These are phyloP conservation scores for Aciculoconidium aculeatum DNA, from an alignment of 805 yeast genomes.

Conservation along the genomic window DNA sequence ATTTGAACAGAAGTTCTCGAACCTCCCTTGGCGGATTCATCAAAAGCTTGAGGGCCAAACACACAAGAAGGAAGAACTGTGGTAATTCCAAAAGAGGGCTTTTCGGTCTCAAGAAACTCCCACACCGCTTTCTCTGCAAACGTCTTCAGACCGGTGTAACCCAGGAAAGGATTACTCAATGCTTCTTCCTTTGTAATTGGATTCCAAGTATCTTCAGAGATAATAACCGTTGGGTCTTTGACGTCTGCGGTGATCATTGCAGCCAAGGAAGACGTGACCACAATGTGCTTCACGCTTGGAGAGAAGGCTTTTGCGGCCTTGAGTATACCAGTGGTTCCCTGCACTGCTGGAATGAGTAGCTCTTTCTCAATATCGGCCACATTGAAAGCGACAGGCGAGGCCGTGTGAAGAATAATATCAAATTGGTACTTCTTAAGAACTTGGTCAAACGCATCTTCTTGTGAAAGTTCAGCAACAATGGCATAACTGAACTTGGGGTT, in stretches of 20 bases:
- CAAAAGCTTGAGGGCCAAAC: conserved; percentile 20
- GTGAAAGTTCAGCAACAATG: conserved; percentile 43
- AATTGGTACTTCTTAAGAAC: conserved; percentile 45
- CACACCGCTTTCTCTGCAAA: conserved; percentile 13
- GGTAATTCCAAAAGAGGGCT: conserved; percentile 6
- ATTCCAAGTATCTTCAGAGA: conserved; percentile 13
- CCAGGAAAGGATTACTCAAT: conserved; percentile 5
- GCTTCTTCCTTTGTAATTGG: conserved; percentile 14
- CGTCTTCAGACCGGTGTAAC: conserved; percentile 11
- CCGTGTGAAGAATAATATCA: conserved; percentile 53
- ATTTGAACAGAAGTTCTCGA: conserved; percentile 12
- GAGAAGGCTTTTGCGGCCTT: conserved; percentile 41
- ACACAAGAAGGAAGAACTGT: conserved; percentile 16
- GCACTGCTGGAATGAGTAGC: conserved; percentile 49
- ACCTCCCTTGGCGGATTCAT: conserved; percentile 6
- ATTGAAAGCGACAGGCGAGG: conserved; percentile 50
- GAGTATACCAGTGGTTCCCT: conserved; percentile 50
- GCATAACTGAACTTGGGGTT: conserved; percentile 28
- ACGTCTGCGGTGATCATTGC: conserved; percentile 29
- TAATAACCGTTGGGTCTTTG: conserved; percentile 6
- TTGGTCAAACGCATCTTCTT: conserved; percentile 40
- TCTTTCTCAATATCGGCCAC: conserved; percentile 43
- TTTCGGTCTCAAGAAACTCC: conserved; percentile 9
- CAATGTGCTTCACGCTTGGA: conserved; percentile 37
- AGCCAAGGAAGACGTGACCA: conserved; percentile 49